phyloP scores from a whole-genome alignment of 306 rosid genomes.

The Clitoria ternatea region DNA sequence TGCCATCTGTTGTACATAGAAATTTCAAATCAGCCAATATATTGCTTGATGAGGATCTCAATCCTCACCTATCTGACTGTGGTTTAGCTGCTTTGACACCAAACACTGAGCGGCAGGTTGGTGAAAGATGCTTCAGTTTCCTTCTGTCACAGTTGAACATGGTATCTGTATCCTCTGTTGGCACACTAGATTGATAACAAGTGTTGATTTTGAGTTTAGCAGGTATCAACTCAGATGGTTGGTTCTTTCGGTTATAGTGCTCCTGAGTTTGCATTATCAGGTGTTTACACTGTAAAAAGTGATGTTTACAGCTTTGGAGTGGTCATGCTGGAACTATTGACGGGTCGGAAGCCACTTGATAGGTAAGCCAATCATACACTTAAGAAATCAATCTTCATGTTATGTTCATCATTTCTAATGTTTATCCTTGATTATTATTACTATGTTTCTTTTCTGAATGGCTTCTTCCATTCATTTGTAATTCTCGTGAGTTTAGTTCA shows the following conservation, averaged over 20 bases:
- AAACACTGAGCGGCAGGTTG: constrained; percentile 82
- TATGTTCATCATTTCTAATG: not conserved
- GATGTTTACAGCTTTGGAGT: constrained; percentile 99
- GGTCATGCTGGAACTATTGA: constrained; percentile 91
- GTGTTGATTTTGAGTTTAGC: constrained; percentile 23
- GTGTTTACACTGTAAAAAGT: constrained; percentile 91
- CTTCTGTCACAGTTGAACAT: not conserved
- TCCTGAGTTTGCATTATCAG: constrained; percentile 93
- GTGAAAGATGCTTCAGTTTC: constrained; percentile 3
- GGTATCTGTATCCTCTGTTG: not conserved
- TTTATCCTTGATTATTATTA: not conserved
- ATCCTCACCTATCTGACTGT: constrained; percentile 88
- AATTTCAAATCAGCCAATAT: constrained; percentile 96
- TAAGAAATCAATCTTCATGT: constrained; percentile 1
- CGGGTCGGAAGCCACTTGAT: constrained; percentile 97
- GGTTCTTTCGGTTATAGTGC: constrained; percentile 99
- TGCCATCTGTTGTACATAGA: constrained; percentile 94
- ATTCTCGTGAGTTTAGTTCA: constrained; percentile 48
- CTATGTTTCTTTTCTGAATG: not conserved
- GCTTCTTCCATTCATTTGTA: constrained; percentile 10
- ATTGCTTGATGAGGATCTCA: constrained; percentile 89
- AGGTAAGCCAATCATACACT: constrained; percentile 40
- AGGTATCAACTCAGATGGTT: constrained; percentile 94
- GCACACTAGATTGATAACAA: not conserved
- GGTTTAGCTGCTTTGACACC: constrained; percentile 88